Percentiles rank a stretch among this genome's conserved stretches.
Conservation (phyloP, 306 rosid species). For the Cucumis hystrix region DNA sequence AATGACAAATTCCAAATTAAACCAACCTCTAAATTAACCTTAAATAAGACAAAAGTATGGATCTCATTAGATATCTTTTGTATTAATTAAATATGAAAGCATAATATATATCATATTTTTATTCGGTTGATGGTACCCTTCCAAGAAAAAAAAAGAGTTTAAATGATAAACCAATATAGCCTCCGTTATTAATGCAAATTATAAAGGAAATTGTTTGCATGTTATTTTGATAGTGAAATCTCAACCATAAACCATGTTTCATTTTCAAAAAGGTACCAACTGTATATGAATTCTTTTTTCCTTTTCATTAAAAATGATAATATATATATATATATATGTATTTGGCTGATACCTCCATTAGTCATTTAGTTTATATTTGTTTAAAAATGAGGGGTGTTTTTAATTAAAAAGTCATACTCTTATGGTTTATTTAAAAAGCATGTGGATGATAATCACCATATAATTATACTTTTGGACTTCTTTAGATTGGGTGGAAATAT, state of each 20-base stretch:
- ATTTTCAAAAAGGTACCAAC: background rate
- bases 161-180: background rate
- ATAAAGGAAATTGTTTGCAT: background rate
- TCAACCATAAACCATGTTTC: background rate
- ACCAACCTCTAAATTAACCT: background rate
- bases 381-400: background rate
- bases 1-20: background rate
- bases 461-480: background rate
- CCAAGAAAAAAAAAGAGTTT: too few species aligned
- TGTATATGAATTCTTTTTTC: background rate
- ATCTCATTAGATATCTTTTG: background rate
- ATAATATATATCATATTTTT: background rate
- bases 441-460: background rate
- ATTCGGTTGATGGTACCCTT: background rate
- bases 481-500: background rate
- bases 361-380: background rate
- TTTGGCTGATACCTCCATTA: slow-evolving; percentile 3
- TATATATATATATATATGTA: background rate
- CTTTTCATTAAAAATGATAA: background rate
- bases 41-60: background rate
- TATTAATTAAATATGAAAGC: background rate
- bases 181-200: background rate
- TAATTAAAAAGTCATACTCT: background rate
- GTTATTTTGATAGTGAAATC: background rate
- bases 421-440: background rate